Evolutionary conservation across 1,284 basidiomycete genomes (phyloP).

Genomic region (Peniophora sp.): DNA sequence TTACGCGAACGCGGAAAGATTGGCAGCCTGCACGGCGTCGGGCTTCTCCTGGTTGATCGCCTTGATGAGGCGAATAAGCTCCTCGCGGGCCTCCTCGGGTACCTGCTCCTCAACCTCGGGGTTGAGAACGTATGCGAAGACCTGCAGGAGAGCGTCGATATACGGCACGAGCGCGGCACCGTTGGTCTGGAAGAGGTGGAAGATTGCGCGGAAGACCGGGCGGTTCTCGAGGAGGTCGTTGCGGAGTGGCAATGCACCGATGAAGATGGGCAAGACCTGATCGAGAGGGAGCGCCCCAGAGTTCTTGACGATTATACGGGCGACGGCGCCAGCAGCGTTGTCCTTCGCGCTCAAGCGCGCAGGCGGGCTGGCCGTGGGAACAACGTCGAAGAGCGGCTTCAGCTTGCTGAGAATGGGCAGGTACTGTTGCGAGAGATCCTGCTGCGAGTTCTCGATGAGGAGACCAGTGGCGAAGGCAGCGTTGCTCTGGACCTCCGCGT

Average conservation of each 20-base stretch:
- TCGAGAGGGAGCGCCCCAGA: constrained; percentile 80
- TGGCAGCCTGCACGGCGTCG: constrained; percentile 68
- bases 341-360: constrained; percentile 83
- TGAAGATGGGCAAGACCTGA: constrained; percentile 81
- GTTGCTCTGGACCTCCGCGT: constrained; percentile 92
- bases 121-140: constrained; percentile 84
- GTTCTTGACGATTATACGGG: constrained; percentile 84
- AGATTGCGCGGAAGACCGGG: constrained; percentile 85
- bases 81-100: constrained; percentile 66
- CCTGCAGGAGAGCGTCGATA: constrained; percentile 76
- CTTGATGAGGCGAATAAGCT: constrained; percentile 71
- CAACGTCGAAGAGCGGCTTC: constrained; percentile 69
- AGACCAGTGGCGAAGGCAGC: constrained; percentile 93
- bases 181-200: constrained; percentile 79
- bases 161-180: constrained; percentile 67
- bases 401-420: constrained; percentile 73
- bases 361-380: constrained; percentile 50
- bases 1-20: constrained; percentile 47
- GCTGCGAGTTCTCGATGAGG: constrained; percentile 81
- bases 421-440: constrained; percentile 84
- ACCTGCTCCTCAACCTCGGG: constrained; percentile 67
- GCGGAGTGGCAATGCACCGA: constrained; percentile 79
- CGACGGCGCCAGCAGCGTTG: constrained; percentile 92
- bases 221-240: constrained; percentile 88
- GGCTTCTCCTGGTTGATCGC: constrained; percentile 71